Evolutionary conservation across 768 basidiomycete species (phyloP), one percentile per base, ranked within the genome.

Genomic region (Lactarius pseudohatsudake): DNA sequence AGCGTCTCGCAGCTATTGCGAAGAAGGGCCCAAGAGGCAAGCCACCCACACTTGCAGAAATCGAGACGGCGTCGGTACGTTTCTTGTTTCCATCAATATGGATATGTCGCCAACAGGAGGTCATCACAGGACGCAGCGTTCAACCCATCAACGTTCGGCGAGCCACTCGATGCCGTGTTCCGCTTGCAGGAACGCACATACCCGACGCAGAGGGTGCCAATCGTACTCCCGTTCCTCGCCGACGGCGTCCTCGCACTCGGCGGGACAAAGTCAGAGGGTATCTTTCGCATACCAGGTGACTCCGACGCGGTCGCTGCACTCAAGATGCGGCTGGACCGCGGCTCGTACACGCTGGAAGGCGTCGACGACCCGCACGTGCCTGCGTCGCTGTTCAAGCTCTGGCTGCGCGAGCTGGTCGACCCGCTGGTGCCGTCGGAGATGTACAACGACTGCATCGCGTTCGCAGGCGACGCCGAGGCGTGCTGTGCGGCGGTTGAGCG

Each of bases 201-300:
- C 72, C 91, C 94, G 2, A 80, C 85, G 62, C 86, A 90, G 71
- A 90, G 87, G 75, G 88, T 96, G 15, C 95, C 95, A 20, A 93
- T 95, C 75, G 92, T 98, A 72, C 86, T 98, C 8, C 93, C 94
- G 16, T 97, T 96, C 82, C 87, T 97, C 32, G 88, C 92, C 2
- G 91, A 96, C 71, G 93, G 92, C 1, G 95, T 97, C 70, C 84
- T 98, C 55, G 91, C 92, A 2, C 81, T 95, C 13, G 93, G 93
- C 0, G 96, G 95, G 4, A 84, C 86, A 55, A 88, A 88, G 74
- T 79, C 88, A 36, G 95, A 96, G 74, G 96, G 96, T 20, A 95
- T 96, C 64, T 98, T 96, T 78, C 88, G 95, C 55, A 86, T 96
- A 5, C 92, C 95, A 16, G 96, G 96, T 0, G 95, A 98, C 75